Conservation (phyloP, 164 flowering plant genomes). For the Nymphaea colorata region DNA sequence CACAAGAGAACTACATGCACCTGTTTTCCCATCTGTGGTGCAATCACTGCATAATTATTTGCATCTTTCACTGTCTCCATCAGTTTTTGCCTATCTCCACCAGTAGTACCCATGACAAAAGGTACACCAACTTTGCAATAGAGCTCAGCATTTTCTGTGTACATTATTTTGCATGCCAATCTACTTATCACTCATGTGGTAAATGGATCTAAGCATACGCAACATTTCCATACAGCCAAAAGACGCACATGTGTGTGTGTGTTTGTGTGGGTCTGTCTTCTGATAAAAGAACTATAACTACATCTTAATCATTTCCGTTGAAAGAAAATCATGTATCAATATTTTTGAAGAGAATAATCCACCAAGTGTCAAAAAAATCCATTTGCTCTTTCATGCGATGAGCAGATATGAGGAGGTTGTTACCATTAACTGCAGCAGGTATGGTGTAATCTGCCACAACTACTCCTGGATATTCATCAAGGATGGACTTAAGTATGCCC, state of each 20-base stretch:
- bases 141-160: slow-evolving; percentile 65
- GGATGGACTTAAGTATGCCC: slow-evolving; percentile 42
- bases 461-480: slow-evolving; percentile 47
- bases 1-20: slow-evolving; percentile 15
- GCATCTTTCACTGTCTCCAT: slow-evolving; percentile 60
- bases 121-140: slow-evolving; percentile 87
- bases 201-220: not conserved
- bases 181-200: not conserved
- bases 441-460: slow-evolving; percentile 84
- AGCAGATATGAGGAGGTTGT: not conserved
- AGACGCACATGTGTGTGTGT: no score
- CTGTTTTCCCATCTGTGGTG: slow-evolving; percentile 99
- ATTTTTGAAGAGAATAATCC: not conserved
- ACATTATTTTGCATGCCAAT: not conserved
- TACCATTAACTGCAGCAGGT: slow-evolving; percentile 89
- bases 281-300: not conserved
- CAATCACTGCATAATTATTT: slow-evolving; percentile 65
- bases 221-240: not conserved
- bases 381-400: not conserved
- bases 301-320: not conserved
- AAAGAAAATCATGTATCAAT: no score
- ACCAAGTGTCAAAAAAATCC: not conserved
- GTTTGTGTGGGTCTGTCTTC: not conserved
- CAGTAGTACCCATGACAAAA: slow-evolving; percentile 96
- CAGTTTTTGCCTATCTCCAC: slow-evolving; percentile 68